Evolutionary conservation across 2,329 filamentous ascomycete genomes (phyloP).

Genomic region (Fusarium foetens): DNA sequence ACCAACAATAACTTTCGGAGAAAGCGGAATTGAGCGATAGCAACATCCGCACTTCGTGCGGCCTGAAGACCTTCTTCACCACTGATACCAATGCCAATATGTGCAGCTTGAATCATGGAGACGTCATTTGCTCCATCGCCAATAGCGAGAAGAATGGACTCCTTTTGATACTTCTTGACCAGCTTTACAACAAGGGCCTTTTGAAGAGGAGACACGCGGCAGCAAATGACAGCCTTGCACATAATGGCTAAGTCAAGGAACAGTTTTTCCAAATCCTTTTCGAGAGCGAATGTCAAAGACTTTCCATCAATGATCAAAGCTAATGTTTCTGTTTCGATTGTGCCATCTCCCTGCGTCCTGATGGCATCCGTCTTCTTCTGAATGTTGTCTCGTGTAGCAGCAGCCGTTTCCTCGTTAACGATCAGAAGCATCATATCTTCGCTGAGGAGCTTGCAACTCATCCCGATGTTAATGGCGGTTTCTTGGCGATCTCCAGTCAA

Average conservation of each 20-base stretch:
- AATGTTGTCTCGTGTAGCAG: slow-evolving; percentile 85
- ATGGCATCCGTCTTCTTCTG: slow-evolving; percentile 95
- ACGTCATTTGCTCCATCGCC: slow-evolving; percentile 98
- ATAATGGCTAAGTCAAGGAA: slow-evolving; percentile 93
- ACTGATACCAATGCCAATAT: slow-evolving; percentile 97
- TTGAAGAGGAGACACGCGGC: slow-evolving; percentile 94
- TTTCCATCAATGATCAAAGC: slow-evolving; percentile 97
- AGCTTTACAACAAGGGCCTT: slow-evolving; percentile 98
- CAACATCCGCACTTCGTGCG: slow-evolving; percentile 92
- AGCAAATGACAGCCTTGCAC: slow-evolving; percentile 99
- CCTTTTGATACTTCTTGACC: slow-evolving; percentile 90
- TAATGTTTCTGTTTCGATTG: slow-evolving; percentile 83
- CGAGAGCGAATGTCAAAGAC: slow-evolving; percentile 90
- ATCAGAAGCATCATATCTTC: slow-evolving; percentile 99
- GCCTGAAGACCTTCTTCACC: slow-evolving; percentile 97
- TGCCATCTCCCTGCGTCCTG: slow-evolving; percentile 79
- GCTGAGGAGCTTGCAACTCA: slow-evolving; percentile 98
- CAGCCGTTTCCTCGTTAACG: slow-evolving; percentile 87
- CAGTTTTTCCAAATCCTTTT: slow-evolving; percentile 91
- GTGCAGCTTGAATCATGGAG: slow-evolving; percentile 99
- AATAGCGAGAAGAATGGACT: slow-evolving; percentile 92
- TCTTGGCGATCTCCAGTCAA: slow-evolving; percentile 97
- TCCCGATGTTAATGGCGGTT: slow-evolving; percentile 99
- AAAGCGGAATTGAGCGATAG: slow-evolving; percentile 95
- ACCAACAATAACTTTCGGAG: slow-evolving; percentile 93